Evolutionary conservation across 495 filamentous ascomycete species (phyloP).

Genomic region (Tuber borchii): DNA sequence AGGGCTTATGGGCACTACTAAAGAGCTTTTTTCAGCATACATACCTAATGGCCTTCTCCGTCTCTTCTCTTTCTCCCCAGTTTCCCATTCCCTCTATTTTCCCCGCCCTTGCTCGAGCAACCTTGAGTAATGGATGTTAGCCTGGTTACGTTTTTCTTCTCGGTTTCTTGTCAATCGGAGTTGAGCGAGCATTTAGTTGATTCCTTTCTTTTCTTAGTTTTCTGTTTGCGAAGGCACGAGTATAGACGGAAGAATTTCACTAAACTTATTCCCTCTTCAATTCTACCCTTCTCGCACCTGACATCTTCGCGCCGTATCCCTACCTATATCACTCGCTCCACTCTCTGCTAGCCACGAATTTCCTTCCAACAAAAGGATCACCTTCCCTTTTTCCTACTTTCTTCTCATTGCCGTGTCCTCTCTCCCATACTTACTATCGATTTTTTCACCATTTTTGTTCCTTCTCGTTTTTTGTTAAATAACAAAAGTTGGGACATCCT

Average conservation of each 20-base stretch:
- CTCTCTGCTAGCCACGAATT: neutral
- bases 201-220: conserved; percentile 37
- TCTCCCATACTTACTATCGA: conserved; percentile 14
- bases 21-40: conserved; percentile 45
- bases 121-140: conserved; percentile 10
- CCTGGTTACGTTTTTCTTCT: conserved; percentile 16
- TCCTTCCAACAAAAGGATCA: neutral
- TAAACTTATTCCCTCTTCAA: neutral
- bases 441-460: conserved; percentile 17
- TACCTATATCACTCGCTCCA: neutral
- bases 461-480: conserved; percentile 11
- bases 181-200: conserved; percentile 38
- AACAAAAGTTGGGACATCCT: neutral
- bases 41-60: conserved; percentile 48
- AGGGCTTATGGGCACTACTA: conserved; percentile 14
- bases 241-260: neutral
- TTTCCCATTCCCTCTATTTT: conserved; percentile 17
- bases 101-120: conserved; percentile 3
- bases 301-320: neutral
- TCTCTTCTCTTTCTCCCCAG: conserved; percentile 45
- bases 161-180: conserved; percentile 28
- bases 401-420: neutral
- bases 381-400: neutral
- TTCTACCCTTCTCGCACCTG: conserved; percentile 1
- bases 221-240: conserved; percentile 16